These are phyloP conservation scores for Russula olivacea DNA, from an alignment of 768 basidiomycete genomes.

Conservation along the genomic window DNA sequence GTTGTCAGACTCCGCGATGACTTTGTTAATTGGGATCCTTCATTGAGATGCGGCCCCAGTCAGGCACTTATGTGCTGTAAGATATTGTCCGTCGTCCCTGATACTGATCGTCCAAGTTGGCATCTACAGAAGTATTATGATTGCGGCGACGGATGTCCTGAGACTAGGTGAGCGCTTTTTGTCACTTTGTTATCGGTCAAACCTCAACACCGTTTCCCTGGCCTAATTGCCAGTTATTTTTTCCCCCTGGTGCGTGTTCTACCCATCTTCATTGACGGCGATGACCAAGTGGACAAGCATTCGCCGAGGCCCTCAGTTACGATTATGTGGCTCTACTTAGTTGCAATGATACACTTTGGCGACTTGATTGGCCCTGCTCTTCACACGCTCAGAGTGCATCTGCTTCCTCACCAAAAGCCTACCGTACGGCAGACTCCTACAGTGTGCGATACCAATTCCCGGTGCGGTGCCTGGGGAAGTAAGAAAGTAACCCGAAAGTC, in stretches of 20 bases:
- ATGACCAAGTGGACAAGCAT: not conserved
- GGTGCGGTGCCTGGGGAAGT: not conserved
- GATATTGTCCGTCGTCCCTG: not conserved
- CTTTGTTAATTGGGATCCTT: not conserved
- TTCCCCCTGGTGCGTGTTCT: no score
- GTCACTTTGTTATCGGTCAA: not conserved
- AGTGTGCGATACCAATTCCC: not conserved
- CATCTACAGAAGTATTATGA: not conserved
- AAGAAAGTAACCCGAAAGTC: not conserved
- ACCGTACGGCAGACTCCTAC: not conserved
- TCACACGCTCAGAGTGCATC: slow-evolving; percentile 9
- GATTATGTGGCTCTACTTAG: not conserved
- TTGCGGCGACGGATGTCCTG: not conserved
- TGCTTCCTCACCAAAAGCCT: not conserved
- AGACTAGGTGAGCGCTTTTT: not conserved
- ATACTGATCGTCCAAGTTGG: no score
- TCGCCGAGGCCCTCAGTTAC: not conserved
- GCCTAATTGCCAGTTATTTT: not conserved
- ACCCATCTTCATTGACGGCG: not conserved
- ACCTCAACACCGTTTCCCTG: not conserved
- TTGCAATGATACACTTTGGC: not conserved
- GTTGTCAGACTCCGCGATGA: not conserved
- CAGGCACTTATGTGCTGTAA: not conserved
- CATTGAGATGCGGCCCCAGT: not conserved
- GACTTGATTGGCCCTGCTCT: not conserved